A percentile compares a stretch with the other conserved stretches of the same genome.
phyloP scores from a whole-genome alignment of 805 yeast species.

The Zygotorulaspora chibaensis region DNA sequence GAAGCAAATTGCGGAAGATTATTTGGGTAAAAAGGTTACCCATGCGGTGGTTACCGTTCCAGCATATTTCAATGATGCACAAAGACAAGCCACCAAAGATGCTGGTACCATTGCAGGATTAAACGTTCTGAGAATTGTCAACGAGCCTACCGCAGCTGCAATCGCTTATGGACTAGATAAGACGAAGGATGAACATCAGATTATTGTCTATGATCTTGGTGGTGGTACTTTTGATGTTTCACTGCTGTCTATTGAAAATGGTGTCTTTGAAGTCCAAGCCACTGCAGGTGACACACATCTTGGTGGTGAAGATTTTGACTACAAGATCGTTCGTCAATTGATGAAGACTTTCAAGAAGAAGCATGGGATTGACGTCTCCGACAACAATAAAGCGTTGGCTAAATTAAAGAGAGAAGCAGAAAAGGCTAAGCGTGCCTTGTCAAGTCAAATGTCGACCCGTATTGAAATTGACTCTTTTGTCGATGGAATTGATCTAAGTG shows the following conservation, averaged over 20 bases:
- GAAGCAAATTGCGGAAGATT: slow-evolving; percentile 91
- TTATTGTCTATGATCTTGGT: slow-evolving; percentile 90
- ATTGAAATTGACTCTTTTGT: slow-evolving; percentile 92
- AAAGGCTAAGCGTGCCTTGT: slow-evolving; percentile 94
- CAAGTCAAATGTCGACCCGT: slow-evolving; percentile 92
- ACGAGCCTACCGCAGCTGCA: slow-evolving; percentile 97
- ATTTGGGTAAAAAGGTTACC: slow-evolving; percentile 75
- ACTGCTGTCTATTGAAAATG: slow-evolving; percentile 78
- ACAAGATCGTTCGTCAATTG: slow-evolving; percentile 82
- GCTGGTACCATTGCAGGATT: slow-evolving; percentile 91
- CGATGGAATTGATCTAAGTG: slow-evolving; percentile 94
- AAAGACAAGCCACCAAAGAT: slow-evolving; percentile 90
- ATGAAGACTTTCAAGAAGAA: slow-evolving; percentile 88
- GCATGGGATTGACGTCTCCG: slow-evolving; percentile 75
- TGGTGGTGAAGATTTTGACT: slow-evolving; percentile 97
- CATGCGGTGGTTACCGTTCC: slow-evolving; percentile 93
- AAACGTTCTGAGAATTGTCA: slow-evolving; percentile 81
- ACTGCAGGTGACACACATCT: slow-evolving; percentile 96
- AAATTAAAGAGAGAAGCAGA: slow-evolving; percentile 96
- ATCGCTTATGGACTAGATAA: slow-evolving; percentile 93
- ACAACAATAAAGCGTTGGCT: slow-evolving; percentile 81
- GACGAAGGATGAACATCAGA: slow-evolving; percentile 78
- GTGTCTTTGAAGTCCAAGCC: slow-evolving; percentile 88
- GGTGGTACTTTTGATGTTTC: slow-evolving; percentile 98
- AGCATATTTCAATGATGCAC: slow-evolving; percentile 90